These are phyloP conservation scores for Colletotrichum phormii DNA, from an alignment of 2,329 filamentous ascomycete genomes.

Conservation along the genomic window DNA sequence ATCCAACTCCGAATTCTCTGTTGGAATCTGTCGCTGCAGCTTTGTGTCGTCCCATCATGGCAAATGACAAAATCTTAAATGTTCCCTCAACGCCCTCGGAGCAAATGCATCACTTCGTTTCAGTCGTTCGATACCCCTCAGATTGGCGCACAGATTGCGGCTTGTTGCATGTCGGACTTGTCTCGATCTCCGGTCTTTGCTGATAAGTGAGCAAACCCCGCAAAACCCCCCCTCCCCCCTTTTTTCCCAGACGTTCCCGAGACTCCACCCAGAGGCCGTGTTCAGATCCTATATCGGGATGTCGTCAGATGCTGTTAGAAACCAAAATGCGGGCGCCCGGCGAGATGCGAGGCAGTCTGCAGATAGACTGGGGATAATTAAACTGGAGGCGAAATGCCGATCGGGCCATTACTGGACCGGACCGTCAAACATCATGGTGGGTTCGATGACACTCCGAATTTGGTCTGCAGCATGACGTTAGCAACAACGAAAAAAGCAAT, in stretches of 20 bases:
- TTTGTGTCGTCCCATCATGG: slow-evolving; percentile 9
- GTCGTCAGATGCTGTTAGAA: not conserved
- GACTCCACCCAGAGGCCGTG: slow-evolving; percentile 25
- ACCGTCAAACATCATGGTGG: slow-evolving; percentile 38
- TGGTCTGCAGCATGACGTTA: slow-evolving; percentile 39
- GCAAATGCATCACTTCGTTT: slow-evolving; percentile 23
- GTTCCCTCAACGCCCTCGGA: slow-evolving; percentile 17
- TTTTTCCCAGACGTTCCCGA: slow-evolving; percentile 3
- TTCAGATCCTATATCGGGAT: slow-evolving; percentile 13
- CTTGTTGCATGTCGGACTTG: not conserved
- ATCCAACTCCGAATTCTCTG: slow-evolving; percentile 8
- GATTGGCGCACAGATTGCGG: slow-evolving; percentile 4
- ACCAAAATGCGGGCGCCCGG: not conserved
- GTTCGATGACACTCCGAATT: slow-evolving; percentile 41
- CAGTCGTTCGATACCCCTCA: slow-evolving; percentile 25
- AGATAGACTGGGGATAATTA: not conserved
- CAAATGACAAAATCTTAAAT: slow-evolving; percentile 30
- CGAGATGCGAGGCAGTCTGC: not conserved
- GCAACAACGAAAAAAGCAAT: not conserved
- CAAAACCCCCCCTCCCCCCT: not conserved
- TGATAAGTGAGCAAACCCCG: slow-evolving; percentile 36
- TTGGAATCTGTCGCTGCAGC: slow-evolving; percentile 9
- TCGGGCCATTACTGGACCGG: slow-evolving; percentile 23
- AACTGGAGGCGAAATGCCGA: slow-evolving; percentile 5
- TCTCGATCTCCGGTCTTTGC: slow-evolving; percentile 29